A percentile compares a stretch with the other conserved stretches of the same genome.
Conservation (phyloP, 305 asterid species). For the Salvia sclarea region DNA sequence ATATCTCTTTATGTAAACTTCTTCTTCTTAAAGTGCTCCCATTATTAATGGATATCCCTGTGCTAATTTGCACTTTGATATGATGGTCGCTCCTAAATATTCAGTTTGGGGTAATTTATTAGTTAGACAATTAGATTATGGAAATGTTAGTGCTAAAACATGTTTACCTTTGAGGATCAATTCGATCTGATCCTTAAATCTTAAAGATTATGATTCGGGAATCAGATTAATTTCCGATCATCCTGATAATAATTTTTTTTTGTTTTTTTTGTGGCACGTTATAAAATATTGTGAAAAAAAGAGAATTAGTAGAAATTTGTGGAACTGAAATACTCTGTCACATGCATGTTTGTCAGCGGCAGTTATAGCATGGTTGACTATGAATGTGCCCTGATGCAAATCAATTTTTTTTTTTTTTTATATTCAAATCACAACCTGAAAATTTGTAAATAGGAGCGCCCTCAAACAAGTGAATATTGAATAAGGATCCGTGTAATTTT, state of each 20-base stretch:
- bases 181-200: slow-evolving; percentile 32
- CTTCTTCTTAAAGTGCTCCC: too few species aligned
- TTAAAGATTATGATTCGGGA: slow-evolving; percentile 17
- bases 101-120: slow-evolving; percentile 2
- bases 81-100: too few species aligned
- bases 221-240: slow-evolving; percentile 18
- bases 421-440: not conserved
- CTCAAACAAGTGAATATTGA: too few species aligned
- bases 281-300: slow-evolving; percentile 2
- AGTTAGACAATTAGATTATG: not conserved
- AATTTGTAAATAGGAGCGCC: not conserved
- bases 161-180: slow-evolving; percentile 27
- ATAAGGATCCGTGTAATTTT: too few species aligned
- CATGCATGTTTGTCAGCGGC: slow-evolving; percentile 26
- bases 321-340: not conserved
- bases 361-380: slow-evolving; percentile 25
- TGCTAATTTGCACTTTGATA: too few species aligned
- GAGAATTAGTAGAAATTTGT: not conserved
- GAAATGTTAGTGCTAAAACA: slow-evolving; percentile 23
- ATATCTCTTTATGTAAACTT: too few species aligned
- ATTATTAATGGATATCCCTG: too few species aligned
- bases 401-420: not conserved
- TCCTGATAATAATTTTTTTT: not conserved
- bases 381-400: not conserved
- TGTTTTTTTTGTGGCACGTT: slow-evolving; percentile 3